phyloP scores from a whole-genome alignment of 2,329 filamentous ascomycete genomes.

The Amesomyces nigricolor region DNA sequence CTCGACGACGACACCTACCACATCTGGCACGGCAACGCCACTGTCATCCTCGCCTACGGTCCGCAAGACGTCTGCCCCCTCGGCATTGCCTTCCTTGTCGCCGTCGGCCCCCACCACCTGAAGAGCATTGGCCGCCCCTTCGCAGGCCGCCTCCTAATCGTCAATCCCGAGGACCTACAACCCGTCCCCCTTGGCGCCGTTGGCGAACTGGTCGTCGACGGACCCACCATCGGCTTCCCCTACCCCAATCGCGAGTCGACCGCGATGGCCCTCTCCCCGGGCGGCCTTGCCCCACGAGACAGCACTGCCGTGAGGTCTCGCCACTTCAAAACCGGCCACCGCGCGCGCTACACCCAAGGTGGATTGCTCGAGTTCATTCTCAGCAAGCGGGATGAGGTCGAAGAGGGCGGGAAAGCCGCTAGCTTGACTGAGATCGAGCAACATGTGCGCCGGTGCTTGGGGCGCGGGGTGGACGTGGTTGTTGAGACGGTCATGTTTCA shows the following conservation, averaged over 20 bases:
- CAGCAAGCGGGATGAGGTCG: constrained; percentile 38
- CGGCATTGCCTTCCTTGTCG: constrained; percentile 44
- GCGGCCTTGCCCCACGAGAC: constrained; percentile 25
- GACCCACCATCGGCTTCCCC: constrained; percentile 43
- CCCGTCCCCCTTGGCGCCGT: constrained; percentile 50
- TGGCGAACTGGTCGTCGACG: constrained; percentile 57
- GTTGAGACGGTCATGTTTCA: constrained; percentile 45
- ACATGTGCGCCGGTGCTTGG: constrained; percentile 42
- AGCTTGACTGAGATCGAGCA: constrained; percentile 43
- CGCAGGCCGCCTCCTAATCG: constrained; percentile 46
- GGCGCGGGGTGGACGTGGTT: constrained; percentile 42
- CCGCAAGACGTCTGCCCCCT: constrained; percentile 47
- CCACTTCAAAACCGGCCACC: constrained; percentile 47
- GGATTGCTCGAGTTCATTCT: constrained; percentile 46
- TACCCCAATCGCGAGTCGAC: constrained; percentile 30
- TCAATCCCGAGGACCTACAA: constrained; percentile 45
- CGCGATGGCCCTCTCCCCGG: constrained; percentile 21
- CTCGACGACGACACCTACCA: constrained; percentile 45
- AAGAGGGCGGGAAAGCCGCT: constrained; percentile 36
- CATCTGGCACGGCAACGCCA: constrained; percentile 42
- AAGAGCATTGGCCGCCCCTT: constrained; percentile 44
- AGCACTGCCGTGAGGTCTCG: constrained; percentile 26
- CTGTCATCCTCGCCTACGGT: constrained; percentile 47
- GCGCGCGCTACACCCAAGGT: constrained; percentile 43
- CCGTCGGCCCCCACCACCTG: constrained; percentile 34